Evolutionary conservation across 2,329 filamentous ascomycete genomes (phyloP).

Genomic region (Lasiodiplodia hormozganensis): DNA sequence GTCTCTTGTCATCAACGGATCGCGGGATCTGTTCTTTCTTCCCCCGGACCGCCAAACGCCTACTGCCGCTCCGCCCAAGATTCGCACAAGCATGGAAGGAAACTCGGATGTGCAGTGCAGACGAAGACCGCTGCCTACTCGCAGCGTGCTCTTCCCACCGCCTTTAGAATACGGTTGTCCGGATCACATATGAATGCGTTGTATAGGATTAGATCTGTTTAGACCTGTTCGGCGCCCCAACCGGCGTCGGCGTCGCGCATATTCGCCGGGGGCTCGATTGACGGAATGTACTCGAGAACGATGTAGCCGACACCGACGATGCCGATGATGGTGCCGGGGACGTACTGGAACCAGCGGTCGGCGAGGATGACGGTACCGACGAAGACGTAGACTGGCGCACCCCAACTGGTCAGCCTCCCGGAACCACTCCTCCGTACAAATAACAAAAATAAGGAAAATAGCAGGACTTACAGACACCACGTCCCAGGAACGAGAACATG

Average conservation of each 20-base stretch:
- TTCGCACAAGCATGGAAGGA: neutral
- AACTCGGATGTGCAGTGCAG: neutral
- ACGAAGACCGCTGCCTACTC: neutral
- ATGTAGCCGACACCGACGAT: constrained; percentile 79
- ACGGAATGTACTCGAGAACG: constrained; percentile 58
- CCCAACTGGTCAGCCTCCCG: constrained; percentile 30
- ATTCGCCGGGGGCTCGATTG: constrained; percentile 61
- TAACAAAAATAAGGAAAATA: neutral
- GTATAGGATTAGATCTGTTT: constrained; percentile 32
- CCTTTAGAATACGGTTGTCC: neutral
- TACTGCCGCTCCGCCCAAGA: neutral
- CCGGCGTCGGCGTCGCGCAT: constrained; percentile 62
- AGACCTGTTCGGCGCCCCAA: constrained; percentile 62
- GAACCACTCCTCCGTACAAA: neutral
- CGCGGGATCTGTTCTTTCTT: neutral
- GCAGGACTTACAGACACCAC: constrained; percentile 81
- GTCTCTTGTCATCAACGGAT: neutral
- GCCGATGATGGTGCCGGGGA: constrained; percentile 80
- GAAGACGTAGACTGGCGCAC: constrained; percentile 87
- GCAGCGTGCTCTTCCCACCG: neutral
- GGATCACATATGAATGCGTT: no score
- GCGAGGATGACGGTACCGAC: constrained; percentile 85
- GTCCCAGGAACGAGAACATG: constrained; percentile 96
- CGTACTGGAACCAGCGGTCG: constrained; percentile 68
- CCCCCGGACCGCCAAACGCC: neutral